Conservation (phyloP, 2,329 filamentous ascomycete species). For the Fusarium sublunatum region DNA sequence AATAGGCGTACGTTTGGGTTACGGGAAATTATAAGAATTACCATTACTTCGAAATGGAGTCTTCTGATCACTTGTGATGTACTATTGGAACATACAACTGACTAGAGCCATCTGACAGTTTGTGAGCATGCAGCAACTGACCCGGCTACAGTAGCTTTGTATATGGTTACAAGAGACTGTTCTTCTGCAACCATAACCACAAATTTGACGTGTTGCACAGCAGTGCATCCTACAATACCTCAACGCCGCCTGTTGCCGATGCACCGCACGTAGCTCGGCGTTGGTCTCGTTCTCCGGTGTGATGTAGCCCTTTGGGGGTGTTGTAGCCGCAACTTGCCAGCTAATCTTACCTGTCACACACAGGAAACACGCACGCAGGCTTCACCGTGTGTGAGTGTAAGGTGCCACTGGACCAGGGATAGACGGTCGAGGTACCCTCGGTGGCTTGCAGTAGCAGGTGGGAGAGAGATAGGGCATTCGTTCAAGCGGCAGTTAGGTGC, state of each 20-base stretch:
- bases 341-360: slow-evolving; percentile 31
- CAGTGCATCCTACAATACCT: neutral
- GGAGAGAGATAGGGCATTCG: slow-evolving; percentile 11
- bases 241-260: slow-evolving; percentile 9
- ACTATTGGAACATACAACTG: neutral
- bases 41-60: slow-evolving; percentile 2
- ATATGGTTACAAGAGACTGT: neutral
- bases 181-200: neutral
- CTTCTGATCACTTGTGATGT: neutral
- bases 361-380: slow-evolving; percentile 1
- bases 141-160: neutral
- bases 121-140: neutral
- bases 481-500: slow-evolving; percentile 16
- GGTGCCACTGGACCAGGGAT: slow-evolving; percentile 24
- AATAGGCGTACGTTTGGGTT: slow-evolving; percentile 40
- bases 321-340: slow-evolving; percentile 14
- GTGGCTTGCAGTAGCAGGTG: slow-evolving; percentile 44
- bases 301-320: neutral
- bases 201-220: neutral
- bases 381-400: slow-evolving; percentile 18
- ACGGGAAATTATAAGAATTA: slow-evolving; percentile 33
- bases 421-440: slow-evolving; percentile 7
- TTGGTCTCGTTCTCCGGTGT: slow-evolving; percentile 3
- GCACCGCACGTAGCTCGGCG: slow-evolving; percentile 18
- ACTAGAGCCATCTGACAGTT: neutral